These are phyloP conservation scores for Cyathus striatus DNA, from an alignment of 768 basidiomycete species.

Conservation along the genomic window DNA sequence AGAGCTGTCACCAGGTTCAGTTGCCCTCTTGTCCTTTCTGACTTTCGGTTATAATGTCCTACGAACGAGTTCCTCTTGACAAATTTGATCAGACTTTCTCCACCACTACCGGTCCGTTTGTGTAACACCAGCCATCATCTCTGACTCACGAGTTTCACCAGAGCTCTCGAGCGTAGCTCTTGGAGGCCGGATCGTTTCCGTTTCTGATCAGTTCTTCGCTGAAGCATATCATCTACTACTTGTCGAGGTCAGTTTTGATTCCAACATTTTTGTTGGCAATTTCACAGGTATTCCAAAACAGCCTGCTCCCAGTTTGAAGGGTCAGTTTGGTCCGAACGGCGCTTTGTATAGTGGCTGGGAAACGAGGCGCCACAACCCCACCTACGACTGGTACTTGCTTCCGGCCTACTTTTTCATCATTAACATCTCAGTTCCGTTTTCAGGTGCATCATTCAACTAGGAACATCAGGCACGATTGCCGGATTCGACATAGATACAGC, in stretches of 20 bases:
- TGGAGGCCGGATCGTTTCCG: slow-evolving; percentile 67
- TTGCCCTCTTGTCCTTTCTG: no score
- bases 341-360: slow-evolving; percentile 97
- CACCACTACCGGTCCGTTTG: slow-evolving; percentile 41
- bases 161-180: slow-evolving; percentile 87
- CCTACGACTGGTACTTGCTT: slow-evolving; percentile 71
- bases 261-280: not conserved
- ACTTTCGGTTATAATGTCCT: slow-evolving; percentile 29
- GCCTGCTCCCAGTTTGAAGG: slow-evolving; percentile 87
- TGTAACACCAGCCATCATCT: not conserved
- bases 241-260: slow-evolving; percentile 56
- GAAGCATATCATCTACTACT: slow-evolving; percentile 78
- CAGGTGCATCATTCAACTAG: slow-evolving; percentile 90
- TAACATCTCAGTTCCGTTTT: not conserved
- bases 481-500: slow-evolving; percentile 95
- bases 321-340: slow-evolving; percentile 96
- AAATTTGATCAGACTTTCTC: slow-evolving; percentile 44
- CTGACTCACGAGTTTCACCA: slow-evolving; percentile 24
- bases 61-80: slow-evolving; percentile 37
- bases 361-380: slow-evolving; percentile 79
- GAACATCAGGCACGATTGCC: slow-evolving; percentile 62
- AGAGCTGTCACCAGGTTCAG: no score
- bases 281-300: slow-evolving; percentile 20
- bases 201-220: slow-evolving; percentile 97
- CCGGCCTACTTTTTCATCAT: not conserved